These are phyloP conservation scores for Adenanthera pavonina DNA, from an alignment of 306 rosid species.

Conservation along the genomic window DNA sequence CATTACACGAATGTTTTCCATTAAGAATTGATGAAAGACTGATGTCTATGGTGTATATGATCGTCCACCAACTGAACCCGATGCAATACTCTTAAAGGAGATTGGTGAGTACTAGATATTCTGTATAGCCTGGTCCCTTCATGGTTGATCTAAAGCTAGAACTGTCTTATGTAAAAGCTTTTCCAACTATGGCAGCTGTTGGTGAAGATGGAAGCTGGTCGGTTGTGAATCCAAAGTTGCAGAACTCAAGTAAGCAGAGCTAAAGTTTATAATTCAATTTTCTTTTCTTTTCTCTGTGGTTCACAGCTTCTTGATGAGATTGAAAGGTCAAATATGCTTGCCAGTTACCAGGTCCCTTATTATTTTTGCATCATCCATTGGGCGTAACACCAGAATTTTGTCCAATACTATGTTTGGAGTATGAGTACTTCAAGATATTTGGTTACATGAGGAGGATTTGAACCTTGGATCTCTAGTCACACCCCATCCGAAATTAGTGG, in stretches of 20 bases:
- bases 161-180: slow-evolving; percentile 2
- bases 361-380: neutral
- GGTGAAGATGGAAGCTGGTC: slow-evolving; percentile 80
- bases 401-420: too few species aligned
- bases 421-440: too few species aligned
- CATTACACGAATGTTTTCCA: slow-evolving; percentile 48
- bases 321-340: neutral
- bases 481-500: too few species aligned
- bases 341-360: neutral
- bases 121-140: slow-evolving; percentile 26
- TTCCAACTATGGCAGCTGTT: slow-evolving; percentile 59
- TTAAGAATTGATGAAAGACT: slow-evolving; percentile 62
- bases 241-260: slow-evolving; percentile 55
- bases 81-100: slow-evolving; percentile 79
- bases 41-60: slow-evolving; percentile 92
- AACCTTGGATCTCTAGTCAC: too few species aligned
- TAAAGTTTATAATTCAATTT: slow-evolving; percentile 24
- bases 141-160: slow-evolving; percentile 19
- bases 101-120: slow-evolving; percentile 63
- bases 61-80: slow-evolving; percentile 77
- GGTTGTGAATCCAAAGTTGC: slow-evolving; percentile 68
- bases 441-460: too few species aligned
- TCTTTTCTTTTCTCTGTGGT: slow-evolving; percentile 21
- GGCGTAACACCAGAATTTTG: too few species aligned
- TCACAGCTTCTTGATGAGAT: neutral